A percentile compares a stretch with the other conserved stretches of the same genome.
phyloP scores from a whole-genome alignment of 805 yeast species.

The Wickerhamiella dianesei region DNA sequence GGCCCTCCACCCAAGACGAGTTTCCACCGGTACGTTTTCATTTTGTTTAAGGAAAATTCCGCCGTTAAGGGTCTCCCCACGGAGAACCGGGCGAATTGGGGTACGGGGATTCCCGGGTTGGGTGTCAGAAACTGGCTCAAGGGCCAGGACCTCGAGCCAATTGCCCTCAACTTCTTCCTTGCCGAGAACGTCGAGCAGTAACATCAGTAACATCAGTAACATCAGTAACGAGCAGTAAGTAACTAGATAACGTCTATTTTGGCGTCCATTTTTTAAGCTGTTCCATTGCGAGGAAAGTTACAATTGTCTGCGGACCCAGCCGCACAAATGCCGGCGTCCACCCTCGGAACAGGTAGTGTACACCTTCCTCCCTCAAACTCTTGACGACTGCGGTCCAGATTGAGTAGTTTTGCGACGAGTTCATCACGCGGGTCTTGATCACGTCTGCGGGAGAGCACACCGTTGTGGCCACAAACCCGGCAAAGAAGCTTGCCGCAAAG shows the following conservation, averaged over 20 bases:
- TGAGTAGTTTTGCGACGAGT: conserved; percentile 32
- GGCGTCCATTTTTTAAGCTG: conserved; percentile 25
- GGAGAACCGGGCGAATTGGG: conserved; percentile 63
- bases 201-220: neutral
- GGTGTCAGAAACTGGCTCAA: conserved; percentile 68
- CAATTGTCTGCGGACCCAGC: conserved; percentile 53
- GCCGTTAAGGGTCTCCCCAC: conserved; percentile 14
- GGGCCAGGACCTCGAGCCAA: conserved; percentile 40
- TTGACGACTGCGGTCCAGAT: conserved; percentile 35
- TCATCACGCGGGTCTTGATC: conserved; percentile 78
- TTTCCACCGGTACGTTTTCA: conserved; percentile 71
- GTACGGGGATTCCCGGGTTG: conserved; percentile 64
- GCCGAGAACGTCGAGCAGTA: conserved; percentile 42
- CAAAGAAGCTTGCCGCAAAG: conserved; percentile 62
- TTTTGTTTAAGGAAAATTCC: conserved; percentile 56
- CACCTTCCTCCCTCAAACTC: conserved; percentile 59
- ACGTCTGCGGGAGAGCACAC: conserved; percentile 90
- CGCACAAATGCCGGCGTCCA: conserved; percentile 83
- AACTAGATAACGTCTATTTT: neutral
- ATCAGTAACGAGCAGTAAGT: neutral
- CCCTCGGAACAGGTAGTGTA: conserved; percentile 73
- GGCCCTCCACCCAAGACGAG: conserved; percentile 85
- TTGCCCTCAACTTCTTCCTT: conserved; percentile 69
- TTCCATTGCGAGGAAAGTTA: conserved; percentile 29
- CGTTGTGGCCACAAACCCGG: conserved; percentile 82